Conservation (phyloP, 768 basidiomycete genomes). For the Mycena polygramma region DNA sequence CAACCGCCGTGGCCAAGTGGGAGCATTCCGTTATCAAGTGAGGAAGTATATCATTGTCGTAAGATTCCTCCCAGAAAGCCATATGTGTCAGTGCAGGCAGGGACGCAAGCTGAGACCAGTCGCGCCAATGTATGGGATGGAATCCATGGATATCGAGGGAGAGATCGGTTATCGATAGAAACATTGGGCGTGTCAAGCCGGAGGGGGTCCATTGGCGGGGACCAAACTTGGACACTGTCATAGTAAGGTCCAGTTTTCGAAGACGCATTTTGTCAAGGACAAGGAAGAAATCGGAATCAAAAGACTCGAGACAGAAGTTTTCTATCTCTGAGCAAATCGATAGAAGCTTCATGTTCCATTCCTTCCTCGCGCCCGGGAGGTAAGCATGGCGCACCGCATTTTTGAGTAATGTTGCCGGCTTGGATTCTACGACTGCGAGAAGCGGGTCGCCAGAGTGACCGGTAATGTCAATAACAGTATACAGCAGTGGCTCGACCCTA, state of each 20-base stretch:
- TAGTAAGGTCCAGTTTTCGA: background rate
- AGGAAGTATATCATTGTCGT: background rate
- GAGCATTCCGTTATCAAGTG: background rate
- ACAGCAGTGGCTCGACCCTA: conserved; percentile 1
- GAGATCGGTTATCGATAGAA: background rate
- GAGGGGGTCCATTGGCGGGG: background rate
- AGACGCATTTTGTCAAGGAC: background rate
- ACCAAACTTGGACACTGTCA: background rate
- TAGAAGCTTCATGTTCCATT: background rate
- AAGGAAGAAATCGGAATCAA: background rate
- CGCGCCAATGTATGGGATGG: too few relatives aligned
- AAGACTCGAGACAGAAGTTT: background rate
- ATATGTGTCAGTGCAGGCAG: background rate
- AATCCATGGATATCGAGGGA: too few relatives aligned
- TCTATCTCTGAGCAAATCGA: background rate
- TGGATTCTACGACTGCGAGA: background rate
- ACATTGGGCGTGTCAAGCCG: background rate
- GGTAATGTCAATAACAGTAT: background rate
- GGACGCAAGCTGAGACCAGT: background rate
- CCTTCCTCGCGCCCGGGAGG: background rate
- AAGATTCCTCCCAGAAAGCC: background rate
- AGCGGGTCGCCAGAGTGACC: background rate
- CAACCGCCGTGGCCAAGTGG: background rate
- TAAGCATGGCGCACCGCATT: background rate
- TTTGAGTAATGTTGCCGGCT: background rate